Evolutionary conservation across 345 rosid genomes (phyloP).

Genomic region (Citrus cavaleriei): DNA sequence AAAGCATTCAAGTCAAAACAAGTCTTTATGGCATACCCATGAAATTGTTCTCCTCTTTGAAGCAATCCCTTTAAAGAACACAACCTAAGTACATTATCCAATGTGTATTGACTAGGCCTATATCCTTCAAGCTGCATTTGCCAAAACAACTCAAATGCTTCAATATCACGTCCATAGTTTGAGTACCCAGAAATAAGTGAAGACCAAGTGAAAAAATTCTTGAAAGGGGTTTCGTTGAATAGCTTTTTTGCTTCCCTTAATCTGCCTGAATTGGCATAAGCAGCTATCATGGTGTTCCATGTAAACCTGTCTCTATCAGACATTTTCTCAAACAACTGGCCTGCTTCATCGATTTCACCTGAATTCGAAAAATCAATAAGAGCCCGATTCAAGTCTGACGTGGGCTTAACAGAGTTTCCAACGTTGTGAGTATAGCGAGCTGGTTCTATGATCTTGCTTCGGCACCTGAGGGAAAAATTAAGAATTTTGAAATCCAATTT

Average conservation of each 20-base stretch:
- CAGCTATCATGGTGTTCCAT: constrained; percentile 85
- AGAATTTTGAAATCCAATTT: constrained; percentile 20
- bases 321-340: constrained; percentile 70
- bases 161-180: constrained; percentile 38
- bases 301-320: constrained; percentile 59
- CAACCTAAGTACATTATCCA: constrained; percentile 68
- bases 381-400: constrained; percentile 39
- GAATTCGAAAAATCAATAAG: constrained; percentile 42
- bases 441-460: background rate
- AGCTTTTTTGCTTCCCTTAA: constrained; percentile 51
- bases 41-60: constrained; percentile 65
- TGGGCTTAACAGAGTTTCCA: constrained; percentile 20
- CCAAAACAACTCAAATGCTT: constrained; percentile 61
- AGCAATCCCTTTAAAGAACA: constrained; percentile 45
- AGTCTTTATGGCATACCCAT: constrained; percentile 57
- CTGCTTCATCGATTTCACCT: constrained; percentile 63
- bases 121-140: constrained; percentile 66
- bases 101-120: constrained; percentile 52
- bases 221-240: constrained; percentile 45
- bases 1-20: constrained; percentile 45
- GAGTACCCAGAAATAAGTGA: constrained; percentile 78
- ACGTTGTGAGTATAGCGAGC: constrained; percentile 13
- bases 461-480: constrained; percentile 2
- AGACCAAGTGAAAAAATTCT: constrained; percentile 75
- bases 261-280: constrained; percentile 63